Evolutionary conservation across 2,329 filamentous ascomycete genomes (phyloP).

Genomic region (Neopestalotiopsis clavispora): DNA sequence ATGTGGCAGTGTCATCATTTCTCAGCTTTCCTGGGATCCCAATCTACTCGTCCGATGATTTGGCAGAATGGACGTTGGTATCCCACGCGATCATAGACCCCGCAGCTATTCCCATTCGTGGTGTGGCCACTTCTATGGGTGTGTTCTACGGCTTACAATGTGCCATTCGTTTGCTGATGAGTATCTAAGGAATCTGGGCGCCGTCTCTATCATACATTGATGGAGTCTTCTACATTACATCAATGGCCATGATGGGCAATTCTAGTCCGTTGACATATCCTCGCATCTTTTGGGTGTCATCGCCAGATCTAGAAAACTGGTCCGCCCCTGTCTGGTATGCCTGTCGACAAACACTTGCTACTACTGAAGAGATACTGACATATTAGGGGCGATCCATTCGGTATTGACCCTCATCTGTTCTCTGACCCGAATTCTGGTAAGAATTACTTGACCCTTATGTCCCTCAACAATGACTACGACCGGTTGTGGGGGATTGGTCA

Average conservation of each 20-base stretch:
- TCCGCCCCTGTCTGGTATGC: background rate
- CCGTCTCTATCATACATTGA: conserved; percentile 36
- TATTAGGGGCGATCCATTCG: background rate
- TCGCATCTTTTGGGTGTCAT: conserved; percentile 30
- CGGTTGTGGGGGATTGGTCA: conserved; percentile 30
- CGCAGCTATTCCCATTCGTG: background rate
- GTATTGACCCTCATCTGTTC: background rate
- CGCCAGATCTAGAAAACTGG: conserved; percentile 23
- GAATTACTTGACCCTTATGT: conserved; percentile 20
- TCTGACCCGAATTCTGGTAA: background rate
- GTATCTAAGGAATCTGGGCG: conserved; percentile 35
- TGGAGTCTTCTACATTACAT: conserved; percentile 34
- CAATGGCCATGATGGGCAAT: conserved; percentile 33
- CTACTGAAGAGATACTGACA: background rate
- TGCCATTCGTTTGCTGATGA: background rate
- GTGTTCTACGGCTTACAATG: background rate
- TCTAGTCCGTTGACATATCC: conserved; percentile 39
- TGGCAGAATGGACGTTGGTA: background rate
- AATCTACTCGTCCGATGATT: background rate
- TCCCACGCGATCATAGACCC: background rate
- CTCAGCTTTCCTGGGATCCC: background rate
- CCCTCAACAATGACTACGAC: conserved; percentile 20
- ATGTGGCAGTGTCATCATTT: background rate
- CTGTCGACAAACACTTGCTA: background rate
- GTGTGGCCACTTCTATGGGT: conserved; percentile 29